phyloP scores from a whole-genome alignment of 306 rosid genomes.

The Cercis canadensis region DNA sequence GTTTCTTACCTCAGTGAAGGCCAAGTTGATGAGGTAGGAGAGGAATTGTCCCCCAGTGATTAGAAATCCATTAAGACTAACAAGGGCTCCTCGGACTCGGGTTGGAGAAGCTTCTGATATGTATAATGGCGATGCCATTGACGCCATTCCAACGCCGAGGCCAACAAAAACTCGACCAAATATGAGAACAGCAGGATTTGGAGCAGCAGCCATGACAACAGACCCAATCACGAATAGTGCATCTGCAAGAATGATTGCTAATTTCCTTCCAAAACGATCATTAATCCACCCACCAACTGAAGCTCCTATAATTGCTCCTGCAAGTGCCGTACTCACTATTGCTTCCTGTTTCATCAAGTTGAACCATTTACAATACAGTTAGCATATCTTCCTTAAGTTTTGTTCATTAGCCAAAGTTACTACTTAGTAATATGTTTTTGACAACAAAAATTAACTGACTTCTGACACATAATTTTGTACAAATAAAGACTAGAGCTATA shows the following conservation, averaged over 20 bases:
- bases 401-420: too few relatives aligned
- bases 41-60: slow-evolving; percentile 77
- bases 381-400: neutral
- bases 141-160: slow-evolving; percentile 76
- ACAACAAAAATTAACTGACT: too few relatives aligned
- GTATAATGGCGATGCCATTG: slow-evolving; percentile 72
- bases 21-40: slow-evolving; percentile 72
- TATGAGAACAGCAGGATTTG: slow-evolving; percentile 41
- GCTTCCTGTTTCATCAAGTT: slow-evolving; percentile 47
- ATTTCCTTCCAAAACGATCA: slow-evolving; percentile 58
- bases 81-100: slow-evolving; percentile 71
- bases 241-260: slow-evolving; percentile 52
- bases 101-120: slow-evolving; percentile 75
- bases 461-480: too few relatives aligned
- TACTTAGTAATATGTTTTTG: too few relatives aligned
- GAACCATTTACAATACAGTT: neutral
- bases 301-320: slow-evolving; percentile 75
- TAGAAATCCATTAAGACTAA: slow-evolving; percentile 62
- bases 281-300: slow-evolving; percentile 67
- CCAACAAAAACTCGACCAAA: slow-evolving; percentile 65
- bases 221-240: slow-evolving; percentile 58
- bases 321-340: slow-evolving; percentile 67
- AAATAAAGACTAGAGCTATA: too few relatives aligned
- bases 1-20: slow-evolving; percentile 53
- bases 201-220: slow-evolving; percentile 57